A percentile compares a stretch with the other conserved stretches of the same genome.
Evolutionary conservation across 352 stramenopile species (phyloP).

Genomic region (Phytophthora hibernalis): DNA sequence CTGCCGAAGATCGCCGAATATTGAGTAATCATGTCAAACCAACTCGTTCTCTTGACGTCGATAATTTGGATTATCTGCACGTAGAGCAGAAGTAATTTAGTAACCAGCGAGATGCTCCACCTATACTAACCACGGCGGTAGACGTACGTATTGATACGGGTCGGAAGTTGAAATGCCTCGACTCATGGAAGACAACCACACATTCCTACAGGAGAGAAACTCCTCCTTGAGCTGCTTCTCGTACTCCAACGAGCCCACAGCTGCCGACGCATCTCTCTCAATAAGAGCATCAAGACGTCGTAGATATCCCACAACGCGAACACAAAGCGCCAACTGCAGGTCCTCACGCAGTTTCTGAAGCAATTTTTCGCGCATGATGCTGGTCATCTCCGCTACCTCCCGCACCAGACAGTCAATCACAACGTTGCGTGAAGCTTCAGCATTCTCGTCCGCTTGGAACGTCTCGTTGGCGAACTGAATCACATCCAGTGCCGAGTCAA

Average conservation of each 20-base stretch:
- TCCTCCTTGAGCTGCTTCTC: slow-evolving; percentile 87
- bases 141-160: slow-evolving; percentile 85
- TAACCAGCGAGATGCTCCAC: slow-evolving; percentile 4
- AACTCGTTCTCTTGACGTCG: slow-evolving; percentile 88
- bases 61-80: slow-evolving; percentile 85
- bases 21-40: slow-evolving; percentile 92
- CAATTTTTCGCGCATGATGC: slow-evolving; percentile 70
- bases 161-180: slow-evolving; percentile 61
- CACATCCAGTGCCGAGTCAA: slow-evolving; percentile 96
- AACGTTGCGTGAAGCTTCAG: slow-evolving; percentile 47
- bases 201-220: slow-evolving; percentile 80
- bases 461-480: slow-evolving; percentile 91
- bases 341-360: slow-evolving; percentile 87
- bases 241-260: slow-evolving; percentile 61
- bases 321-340: slow-evolving; percentile 78
- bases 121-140: background rate
- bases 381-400: slow-evolving; percentile 76
- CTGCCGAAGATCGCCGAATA: slow-evolving; percentile 92
- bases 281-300: slow-evolving; percentile 71
- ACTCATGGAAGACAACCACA: slow-evolving; percentile 76
- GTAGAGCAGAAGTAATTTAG: background rate
- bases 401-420: slow-evolving; percentile 71
- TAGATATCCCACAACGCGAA: slow-evolving; percentile 83
- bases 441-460: slow-evolving; percentile 51
- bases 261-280: slow-evolving; percentile 10